A percentile compares a stretch with the other conserved stretches of the same genome.
phyloP scores from a whole-genome alignment of 139 green algal genomes.

The Chlamydomonas incerta region DNA sequence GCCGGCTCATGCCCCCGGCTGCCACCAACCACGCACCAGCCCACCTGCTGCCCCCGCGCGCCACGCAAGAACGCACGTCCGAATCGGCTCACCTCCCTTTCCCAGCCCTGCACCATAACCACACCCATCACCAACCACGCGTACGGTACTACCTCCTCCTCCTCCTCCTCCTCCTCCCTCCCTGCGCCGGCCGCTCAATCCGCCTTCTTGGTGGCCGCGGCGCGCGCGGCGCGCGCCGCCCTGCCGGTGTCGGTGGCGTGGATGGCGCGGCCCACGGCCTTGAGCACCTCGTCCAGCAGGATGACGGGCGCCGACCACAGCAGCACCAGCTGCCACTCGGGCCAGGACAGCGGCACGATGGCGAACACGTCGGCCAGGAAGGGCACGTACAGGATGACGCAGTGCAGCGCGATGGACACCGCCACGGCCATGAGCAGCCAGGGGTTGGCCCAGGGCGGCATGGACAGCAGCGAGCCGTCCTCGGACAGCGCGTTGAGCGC shows the following conservation, averaged over 20 bases:
- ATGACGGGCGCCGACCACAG: constrained; percentile 94
- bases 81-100: too few relatives aligned
- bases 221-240: not conserved
- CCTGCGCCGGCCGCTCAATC: not conserved
- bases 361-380: constrained; percentile 88
- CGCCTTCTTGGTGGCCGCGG: not conserved
- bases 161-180: not conserved
- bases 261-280: constrained; percentile 77
- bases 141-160: not conserved
- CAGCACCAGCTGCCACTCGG: constrained; percentile 97
- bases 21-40: too few relatives aligned
- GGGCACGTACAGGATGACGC: constrained; percentile 97
- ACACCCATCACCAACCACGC: too few relatives aligned
- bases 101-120: too few relatives aligned
- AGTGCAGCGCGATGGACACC: constrained; percentile 93
- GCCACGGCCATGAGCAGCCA: constrained; percentile 94
- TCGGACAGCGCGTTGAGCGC: constrained; percentile 94
- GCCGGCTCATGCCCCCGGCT: too few relatives aligned
- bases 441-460: constrained; percentile 96
- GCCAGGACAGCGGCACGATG: constrained; percentile 93
- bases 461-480: constrained; percentile 45
- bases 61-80: too few relatives aligned
- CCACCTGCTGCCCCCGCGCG: too few relatives aligned
- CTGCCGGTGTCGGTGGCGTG: constrained; percentile 48
- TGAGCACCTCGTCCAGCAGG: constrained; percentile 96